Evolutionary conservation across 768 basidiomycete species (phyloP), one percentile per base, ranked within the genome.

Genomic region (Suillus decipiens): DNA sequence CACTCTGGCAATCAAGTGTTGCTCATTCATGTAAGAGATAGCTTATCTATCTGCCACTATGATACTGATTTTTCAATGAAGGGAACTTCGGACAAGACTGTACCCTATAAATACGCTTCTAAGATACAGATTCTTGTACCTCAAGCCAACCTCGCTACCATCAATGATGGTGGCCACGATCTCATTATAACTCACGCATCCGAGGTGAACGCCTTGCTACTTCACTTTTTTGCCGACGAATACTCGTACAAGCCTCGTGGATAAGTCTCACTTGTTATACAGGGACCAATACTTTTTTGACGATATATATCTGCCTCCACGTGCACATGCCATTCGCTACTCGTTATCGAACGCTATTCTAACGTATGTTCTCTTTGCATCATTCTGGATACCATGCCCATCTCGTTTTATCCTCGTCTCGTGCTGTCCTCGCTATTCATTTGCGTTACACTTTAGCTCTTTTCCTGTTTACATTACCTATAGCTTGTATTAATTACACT

Each of bases 1-100:
- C 80, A 85, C 61, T 77, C 77, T 3, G 75, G 77, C 22, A 81
- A 82, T 55, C 75, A 79, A 31, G 83, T 89, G 7, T 76, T 91
- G 42, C 73, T 91, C n/a, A 77, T 92, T 36, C 89, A 90, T 72
- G 89, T 86, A 67, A 34, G 84, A 66, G 7, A 31, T 43, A 43
- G 33, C 22, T 34, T 2, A 15, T 17, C 31, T 11, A 34, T 37
- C 10, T 28, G 15, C 22, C 31, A 19, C 36, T 31, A 28, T 4
- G 10, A n/a, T 17, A 0, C 55, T 60, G 24, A 60, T 14, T 9
- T 22, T 34, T 28, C 31, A 2, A 67, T 31, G 8, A 57, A 76
- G 75, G 75, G 76, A 17, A 76, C 75, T 10, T 69, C 69, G 12
- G 76, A 76, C 33, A 73, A 58, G 42, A 75, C 76, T 36, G 75